These are phyloP conservation scores for Crithidia sp. DNA, from an alignment of 208 protist genomes.

Conservation along the genomic window DNA sequence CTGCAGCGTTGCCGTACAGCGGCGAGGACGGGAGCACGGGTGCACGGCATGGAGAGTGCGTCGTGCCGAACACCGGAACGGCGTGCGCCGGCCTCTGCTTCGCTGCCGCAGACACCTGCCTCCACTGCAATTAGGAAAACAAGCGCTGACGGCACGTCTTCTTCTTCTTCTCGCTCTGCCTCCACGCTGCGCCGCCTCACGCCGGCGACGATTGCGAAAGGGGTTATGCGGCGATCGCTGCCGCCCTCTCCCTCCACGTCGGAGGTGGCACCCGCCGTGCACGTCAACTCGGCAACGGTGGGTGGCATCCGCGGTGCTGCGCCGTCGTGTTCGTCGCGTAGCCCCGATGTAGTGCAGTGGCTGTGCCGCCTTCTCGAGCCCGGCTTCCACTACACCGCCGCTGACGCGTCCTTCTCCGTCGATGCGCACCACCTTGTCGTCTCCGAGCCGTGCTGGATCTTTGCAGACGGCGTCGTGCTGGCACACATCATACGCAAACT, in stretches of 20 bases:
- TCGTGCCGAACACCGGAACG: not conserved
- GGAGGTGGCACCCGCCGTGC: not conserved
- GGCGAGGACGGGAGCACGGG: too few species aligned
- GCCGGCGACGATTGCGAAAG: slow-evolving; percentile 12
- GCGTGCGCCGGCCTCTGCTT: not conserved
- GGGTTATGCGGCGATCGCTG: not conserved
- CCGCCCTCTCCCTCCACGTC: not conserved
- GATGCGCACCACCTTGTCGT: slow-evolving; percentile 9
- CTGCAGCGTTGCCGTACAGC: not conserved
- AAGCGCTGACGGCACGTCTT: not conserved
- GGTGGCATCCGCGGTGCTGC: too few species aligned
- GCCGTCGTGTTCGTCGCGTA: too few species aligned
- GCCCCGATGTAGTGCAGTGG: slow-evolving; percentile 40
- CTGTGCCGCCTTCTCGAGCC: slow-evolving; percentile 47
- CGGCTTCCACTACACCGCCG: slow-evolving; percentile 53
- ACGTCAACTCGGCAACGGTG: not conserved
- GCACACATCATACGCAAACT: slow-evolving; percentile 62
- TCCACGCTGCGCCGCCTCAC: not conserved
- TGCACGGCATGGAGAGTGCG: not conserved
- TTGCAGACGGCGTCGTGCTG: slow-evolving; percentile 82
- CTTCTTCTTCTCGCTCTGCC: not conserved
- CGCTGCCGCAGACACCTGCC: slow-evolving; percentile 2
- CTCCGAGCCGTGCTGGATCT: slow-evolving; percentile 43
- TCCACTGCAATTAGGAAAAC: not conserved
- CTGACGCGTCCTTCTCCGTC: slow-evolving; percentile 51